Evolutionary conservation across 306 rosid genomes (phyloP).

Genomic region (Dryas alaskensis): DNA sequence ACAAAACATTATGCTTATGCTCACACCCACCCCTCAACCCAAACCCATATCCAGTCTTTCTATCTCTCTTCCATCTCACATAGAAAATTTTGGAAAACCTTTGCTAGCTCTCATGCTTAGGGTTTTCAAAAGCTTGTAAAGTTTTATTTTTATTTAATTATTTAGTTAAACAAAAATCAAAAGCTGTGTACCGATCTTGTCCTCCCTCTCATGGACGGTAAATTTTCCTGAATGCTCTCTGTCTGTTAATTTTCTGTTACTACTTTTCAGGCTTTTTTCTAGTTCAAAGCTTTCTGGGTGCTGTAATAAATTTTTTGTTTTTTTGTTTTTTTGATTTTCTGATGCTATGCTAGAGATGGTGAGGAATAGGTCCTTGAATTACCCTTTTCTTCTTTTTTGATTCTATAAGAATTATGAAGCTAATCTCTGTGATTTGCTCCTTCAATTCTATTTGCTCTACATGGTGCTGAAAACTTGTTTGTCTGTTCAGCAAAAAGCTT

Average conservation of each 20-base stretch:
- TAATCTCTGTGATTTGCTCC: background rate
- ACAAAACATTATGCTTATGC: constrained; percentile 40
- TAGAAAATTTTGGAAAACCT: constrained; percentile 32
- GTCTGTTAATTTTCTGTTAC: background rate
- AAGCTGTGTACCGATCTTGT: constrained; percentile 45
- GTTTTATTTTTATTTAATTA: constrained; percentile 1
- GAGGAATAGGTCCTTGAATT: constrained; percentile 3
- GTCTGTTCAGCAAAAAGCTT: background rate
- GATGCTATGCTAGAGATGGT: constrained; percentile 18
- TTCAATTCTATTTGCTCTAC: background rate
- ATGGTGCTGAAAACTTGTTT: background rate
- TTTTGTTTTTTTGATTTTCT: background rate
- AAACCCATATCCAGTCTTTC: constrained; percentile 47
- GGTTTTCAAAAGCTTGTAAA: constrained; percentile 5
- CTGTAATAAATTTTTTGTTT: background rate
- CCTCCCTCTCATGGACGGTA: constrained; percentile 39
- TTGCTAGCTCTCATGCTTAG: background rate
- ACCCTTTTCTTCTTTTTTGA: constrained; percentile 13
- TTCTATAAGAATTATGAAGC: constrained; percentile 28
- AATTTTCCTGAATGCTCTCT: constrained; percentile 23
- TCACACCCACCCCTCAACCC: constrained; percentile 41
- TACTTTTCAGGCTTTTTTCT: constrained; percentile 19
- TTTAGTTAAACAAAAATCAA: constrained; percentile 5
- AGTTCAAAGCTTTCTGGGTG: constrained; percentile 25
- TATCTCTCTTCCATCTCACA: constrained; percentile 37